Conservation (phyloP, 2,329 filamentous ascomycete genomes). For the Graphiopsis chlorocephala region DNA sequence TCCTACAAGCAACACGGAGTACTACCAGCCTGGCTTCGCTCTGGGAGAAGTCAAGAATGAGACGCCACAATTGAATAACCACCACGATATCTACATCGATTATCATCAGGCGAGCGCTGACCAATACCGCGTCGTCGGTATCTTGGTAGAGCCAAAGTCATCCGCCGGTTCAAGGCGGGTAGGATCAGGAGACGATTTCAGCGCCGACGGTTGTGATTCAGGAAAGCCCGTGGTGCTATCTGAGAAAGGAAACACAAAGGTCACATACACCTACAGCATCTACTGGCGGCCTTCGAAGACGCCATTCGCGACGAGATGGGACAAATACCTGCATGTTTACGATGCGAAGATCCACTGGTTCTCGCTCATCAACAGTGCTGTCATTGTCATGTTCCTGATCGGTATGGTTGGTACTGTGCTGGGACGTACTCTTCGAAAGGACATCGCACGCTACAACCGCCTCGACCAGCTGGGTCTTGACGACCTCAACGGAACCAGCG, state of each 20-base stretch:
- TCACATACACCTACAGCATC: conserved; percentile 89
- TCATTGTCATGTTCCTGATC: conserved; percentile 89
- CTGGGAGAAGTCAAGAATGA: conserved; percentile 58
- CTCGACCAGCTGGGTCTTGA: conserved; percentile 88
- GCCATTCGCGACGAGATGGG: conserved; percentile 95
- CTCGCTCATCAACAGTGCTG: conserved; percentile 90
- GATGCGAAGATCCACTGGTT: conserved; percentile 99
- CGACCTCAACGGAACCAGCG: conserved; percentile 71
- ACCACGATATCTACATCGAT: conserved; percentile 91
- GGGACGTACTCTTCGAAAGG: conserved; percentile 82
- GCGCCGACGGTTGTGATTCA: conserved; percentile 45
- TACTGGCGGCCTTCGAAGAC: conserved; percentile 82
- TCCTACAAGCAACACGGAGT: conserved; percentile 69
- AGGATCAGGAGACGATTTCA: conserved; percentile 45
- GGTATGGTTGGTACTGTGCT: conserved; percentile 92
- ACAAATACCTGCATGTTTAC: conserved; percentile 96
- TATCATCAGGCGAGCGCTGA: conserved; percentile 76
- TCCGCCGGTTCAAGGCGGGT: conserved; percentile 56
- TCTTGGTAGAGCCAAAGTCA: conserved; percentile 81
- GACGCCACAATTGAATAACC: conserved; percentile 74
- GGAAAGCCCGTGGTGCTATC: conserved; percentile 62
- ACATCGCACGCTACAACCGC: conserved; percentile 94
- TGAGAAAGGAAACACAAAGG: conserved; percentile 59
- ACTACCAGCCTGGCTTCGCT: conserved; percentile 89
- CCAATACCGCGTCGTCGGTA: conserved; percentile 85